Percentiles rank a stretch among this genome's conserved stretches.
Conservation (phyloP, 768 basidiomycete species). For the Amanita polypyramis region DNA sequence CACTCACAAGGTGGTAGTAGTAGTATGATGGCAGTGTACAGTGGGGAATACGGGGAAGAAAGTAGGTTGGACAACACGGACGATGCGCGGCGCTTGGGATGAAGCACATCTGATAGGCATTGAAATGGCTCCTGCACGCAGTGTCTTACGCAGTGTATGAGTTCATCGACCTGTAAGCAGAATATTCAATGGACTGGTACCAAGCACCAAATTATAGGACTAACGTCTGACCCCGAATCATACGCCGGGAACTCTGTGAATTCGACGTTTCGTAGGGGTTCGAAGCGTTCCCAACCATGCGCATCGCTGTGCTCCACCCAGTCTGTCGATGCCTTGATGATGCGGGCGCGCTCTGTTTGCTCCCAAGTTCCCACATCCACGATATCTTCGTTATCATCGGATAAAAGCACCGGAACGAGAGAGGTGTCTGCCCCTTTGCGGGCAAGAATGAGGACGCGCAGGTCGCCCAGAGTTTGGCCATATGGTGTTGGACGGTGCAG, state of each 20-base stretch:
- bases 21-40: conserved; percentile 53
- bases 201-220: conserved; percentile 14
- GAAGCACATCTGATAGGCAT: conserved; percentile 39
- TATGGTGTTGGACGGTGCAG: conserved; percentile 55
- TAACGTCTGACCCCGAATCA: conserved; percentile 33
- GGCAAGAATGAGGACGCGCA: conserved; percentile 47
- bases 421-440: conserved; percentile 32
- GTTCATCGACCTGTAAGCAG: conserved; percentile 20
- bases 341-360: conserved; percentile 22
- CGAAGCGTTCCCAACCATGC: conserved; percentile 56
- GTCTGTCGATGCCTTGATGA: conserved; percentile 54
- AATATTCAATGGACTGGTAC: conserved; percentile 6
- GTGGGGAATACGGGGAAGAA: conserved; percentile 44
- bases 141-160: conserved; percentile 22
- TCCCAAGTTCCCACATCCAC: conserved; percentile 57
- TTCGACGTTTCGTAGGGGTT: conserved; percentile 56
- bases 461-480: conserved; percentile 56
- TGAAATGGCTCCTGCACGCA: conserved; percentile 49
- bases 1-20: conserved; percentile 37
- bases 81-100: conserved; percentile 42
- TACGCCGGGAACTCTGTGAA: conserved; percentile 41
- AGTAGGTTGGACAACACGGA: conserved; percentile 39
- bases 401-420: conserved; percentile 35
- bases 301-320: conserved; percentile 60
- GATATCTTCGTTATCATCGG: conserved; percentile 59